Evolutionary conservation across 805 yeast genomes (phyloP).

Genomic region (Lipomyces oligophaga): DNA sequence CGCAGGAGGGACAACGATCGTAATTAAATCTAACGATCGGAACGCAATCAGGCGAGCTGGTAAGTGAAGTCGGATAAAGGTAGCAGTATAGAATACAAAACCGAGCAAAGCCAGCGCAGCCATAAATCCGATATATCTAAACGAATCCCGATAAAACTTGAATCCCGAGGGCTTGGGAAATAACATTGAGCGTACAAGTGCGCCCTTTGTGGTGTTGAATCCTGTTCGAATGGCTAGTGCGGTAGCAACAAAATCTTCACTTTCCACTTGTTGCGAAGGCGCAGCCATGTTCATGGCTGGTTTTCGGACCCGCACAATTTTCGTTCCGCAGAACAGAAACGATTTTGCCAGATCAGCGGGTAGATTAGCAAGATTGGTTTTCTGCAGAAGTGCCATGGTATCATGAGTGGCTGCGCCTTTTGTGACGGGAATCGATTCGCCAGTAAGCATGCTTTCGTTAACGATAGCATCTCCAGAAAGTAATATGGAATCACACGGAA

Average conservation of each 20-base stretch:
- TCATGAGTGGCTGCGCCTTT: conserved; percentile 66
- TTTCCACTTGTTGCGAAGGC: conserved; percentile 14
- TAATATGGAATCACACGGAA: conserved; percentile 88
- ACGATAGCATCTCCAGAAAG: conserved; percentile 91
- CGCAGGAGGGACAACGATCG: conserved; percentile 98
- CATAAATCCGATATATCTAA: conserved; percentile 95
- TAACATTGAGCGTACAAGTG: conserved; percentile 88
- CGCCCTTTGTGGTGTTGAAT: conserved; percentile 92
- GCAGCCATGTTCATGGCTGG: conserved; percentile 34
- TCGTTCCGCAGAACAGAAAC: conserved; percentile 83
- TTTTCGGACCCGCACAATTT: conserved; percentile 74
- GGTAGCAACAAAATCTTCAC: conserved; percentile 66
- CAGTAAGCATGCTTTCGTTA: conserved; percentile 97
- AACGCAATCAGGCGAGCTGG: conserved; percentile 66
- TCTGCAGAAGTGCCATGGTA: conserved; percentile 41
- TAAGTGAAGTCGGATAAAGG: conserved; percentile 74
- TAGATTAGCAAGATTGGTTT: conserved; percentile 47
- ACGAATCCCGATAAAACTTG: conserved; percentile 90
- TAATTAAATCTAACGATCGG: conserved; percentile 88
- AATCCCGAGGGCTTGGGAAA: conserved; percentile 94
- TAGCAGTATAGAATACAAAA: conserved; percentile 74
- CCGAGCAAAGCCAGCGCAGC: conserved; percentile 78
- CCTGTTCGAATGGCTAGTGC: conserved; percentile 90
- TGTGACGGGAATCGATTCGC: conserved; percentile 96
- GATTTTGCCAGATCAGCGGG: conserved; percentile 67